These are phyloP conservation scores for Camelina laxa DNA, from an alignment of 345 rosid species.

Conservation along the genomic window DNA sequence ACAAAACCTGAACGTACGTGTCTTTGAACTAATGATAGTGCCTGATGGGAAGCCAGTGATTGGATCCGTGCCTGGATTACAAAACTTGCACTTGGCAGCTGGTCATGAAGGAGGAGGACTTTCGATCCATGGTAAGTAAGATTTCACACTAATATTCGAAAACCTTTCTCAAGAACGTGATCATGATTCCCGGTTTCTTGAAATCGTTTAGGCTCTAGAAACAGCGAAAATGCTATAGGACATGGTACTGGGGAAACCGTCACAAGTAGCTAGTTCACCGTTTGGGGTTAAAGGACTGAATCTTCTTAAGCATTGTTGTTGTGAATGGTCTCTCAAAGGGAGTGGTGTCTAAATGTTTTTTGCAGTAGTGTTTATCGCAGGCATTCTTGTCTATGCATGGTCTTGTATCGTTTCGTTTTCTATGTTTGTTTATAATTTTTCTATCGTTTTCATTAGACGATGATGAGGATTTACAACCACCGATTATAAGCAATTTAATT, in stretches of 20 bases:
- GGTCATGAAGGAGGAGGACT: slow-evolving; percentile 98
- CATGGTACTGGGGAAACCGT: slow-evolving; percentile 69
- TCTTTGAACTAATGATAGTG: slow-evolving; percentile 57
- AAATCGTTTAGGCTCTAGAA: slow-evolving; percentile 71
- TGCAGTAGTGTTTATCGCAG: no score
- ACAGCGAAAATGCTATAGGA: slow-evolving; percentile 87
- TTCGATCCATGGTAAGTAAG: slow-evolving; percentile 69
- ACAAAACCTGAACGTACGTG: not conserved
- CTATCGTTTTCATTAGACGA: no score
- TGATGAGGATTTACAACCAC: no score
- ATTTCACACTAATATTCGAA: slow-evolving; percentile 9
- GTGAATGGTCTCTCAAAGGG: not conserved
- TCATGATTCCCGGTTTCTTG: slow-evolving; percentile 28
- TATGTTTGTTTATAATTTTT: no score
- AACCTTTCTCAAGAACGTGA: slow-evolving; percentile 9
- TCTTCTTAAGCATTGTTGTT: slow-evolving; percentile 10
- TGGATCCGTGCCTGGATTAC: slow-evolving; percentile 69
- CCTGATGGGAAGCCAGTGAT: slow-evolving; percentile 91
- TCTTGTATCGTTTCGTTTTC: no score
- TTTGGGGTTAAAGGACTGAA: slow-evolving; percentile 52
- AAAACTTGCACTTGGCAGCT: slow-evolving; percentile 75
- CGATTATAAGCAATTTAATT: no score
- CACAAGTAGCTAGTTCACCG: slow-evolving; percentile 51
- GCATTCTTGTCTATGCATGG: no score
- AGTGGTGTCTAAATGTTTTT: no score